These are phyloP conservation scores for Claviceps sp. DNA, from an alignment of 2,329 filamentous ascomycete genomes.

Conservation along the genomic window DNA sequence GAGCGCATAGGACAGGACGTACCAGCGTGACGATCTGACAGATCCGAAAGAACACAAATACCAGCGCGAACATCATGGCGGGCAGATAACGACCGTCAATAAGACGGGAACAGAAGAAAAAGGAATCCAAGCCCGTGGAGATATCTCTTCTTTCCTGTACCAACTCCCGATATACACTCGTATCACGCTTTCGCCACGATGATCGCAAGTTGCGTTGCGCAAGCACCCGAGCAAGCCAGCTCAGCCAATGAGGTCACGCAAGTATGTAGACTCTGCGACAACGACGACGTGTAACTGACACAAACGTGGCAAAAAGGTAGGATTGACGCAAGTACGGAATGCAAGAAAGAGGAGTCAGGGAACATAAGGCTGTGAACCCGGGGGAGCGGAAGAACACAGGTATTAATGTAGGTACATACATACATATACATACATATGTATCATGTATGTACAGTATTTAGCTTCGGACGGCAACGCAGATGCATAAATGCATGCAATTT, in stretches of 20 bases:
- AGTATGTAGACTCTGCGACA: no score
- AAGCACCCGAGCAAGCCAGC: no score
- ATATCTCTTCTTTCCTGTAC: neutral
- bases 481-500: no score
- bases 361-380: no score
- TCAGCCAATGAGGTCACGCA: no score
- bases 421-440: neutral
- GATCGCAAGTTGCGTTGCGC: no score
- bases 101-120: neutral
- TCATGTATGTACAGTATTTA: neutral
- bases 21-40: slow-evolving; percentile 50
- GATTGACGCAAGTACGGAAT: neutral
- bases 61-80: slow-evolving; percentile 48
- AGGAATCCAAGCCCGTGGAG: no score
- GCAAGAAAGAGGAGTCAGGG: neutral
- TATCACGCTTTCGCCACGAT: neutral
- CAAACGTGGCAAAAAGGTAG: slow-evolving; percentile 3
- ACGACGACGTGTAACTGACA: neutral
- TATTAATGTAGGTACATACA: neutral
- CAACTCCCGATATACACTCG: neutral
- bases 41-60: slow-evolving; percentile 51
- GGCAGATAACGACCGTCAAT: slow-evolving; percentile 4
- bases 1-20: slow-evolving; percentile 13
- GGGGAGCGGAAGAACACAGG: neutral
- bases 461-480: no score